Percentiles rank a stretch among this genome's conserved stretches.
Conservation (phyloP, 768 basidiomycete species). For the Thelephora ganbajun region DNA sequence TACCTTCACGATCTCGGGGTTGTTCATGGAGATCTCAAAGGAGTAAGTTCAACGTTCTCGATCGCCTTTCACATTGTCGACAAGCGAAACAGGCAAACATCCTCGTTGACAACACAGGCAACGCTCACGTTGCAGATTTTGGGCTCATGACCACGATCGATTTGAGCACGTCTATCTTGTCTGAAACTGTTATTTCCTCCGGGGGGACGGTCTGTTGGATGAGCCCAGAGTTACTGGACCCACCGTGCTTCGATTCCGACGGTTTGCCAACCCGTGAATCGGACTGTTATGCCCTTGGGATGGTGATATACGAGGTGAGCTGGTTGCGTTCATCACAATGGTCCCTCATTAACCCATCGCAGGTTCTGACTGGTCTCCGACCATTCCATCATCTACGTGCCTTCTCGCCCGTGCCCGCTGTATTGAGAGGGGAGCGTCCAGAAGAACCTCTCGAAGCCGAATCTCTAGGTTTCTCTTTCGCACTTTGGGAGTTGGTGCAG, state of each 20-base stretch:
- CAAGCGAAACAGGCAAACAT: conserved; percentile 10
- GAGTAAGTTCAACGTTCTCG: no score
- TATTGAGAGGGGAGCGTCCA: conserved; percentile 5
- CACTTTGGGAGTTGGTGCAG: conserved; percentile 3
- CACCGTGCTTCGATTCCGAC: not conserved
- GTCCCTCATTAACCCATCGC: no score
- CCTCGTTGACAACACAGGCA: conserved; percentile 9
- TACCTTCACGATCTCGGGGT: no score
- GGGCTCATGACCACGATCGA: conserved; percentile 9
- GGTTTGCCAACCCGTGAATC: not conserved
- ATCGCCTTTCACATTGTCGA: no score
- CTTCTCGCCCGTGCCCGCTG: conserved; percentile 1
- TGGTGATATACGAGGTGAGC: conserved; percentile 1
- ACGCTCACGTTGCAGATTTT: conserved; percentile 12
- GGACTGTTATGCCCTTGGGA: not conserved
- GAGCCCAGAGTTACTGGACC: not conserved
- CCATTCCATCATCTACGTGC: no score
- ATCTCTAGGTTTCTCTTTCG: not conserved
- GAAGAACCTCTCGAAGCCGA: not conserved
- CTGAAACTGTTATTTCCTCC: not conserved
- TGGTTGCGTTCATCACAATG: conserved; percentile 8
- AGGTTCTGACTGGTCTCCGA: no score
- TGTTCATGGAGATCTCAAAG: no score
- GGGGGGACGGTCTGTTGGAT: conserved; percentile 8
- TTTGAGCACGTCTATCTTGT: conserved; percentile 6